A percentile compares a stretch with the other conserved stretches of the same genome.
Conservation (phyloP, 352 stramenopile genomes). For the Phytophthora pseudosyringae region DNA sequence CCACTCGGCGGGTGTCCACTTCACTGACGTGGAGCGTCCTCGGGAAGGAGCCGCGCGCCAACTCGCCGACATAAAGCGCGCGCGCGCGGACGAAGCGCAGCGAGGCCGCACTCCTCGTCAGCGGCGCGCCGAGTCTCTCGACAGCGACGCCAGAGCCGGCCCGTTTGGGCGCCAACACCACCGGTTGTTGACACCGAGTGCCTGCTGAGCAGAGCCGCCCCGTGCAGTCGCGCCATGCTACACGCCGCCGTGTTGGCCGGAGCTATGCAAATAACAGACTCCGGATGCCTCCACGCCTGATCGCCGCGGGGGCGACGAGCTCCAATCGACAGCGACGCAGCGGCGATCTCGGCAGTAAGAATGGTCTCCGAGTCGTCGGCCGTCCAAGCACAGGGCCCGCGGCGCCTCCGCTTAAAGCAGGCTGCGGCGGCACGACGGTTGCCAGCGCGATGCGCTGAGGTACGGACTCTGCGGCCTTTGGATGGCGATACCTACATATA, state of each 20-base stretch:
- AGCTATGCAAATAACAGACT: conserved; percentile 44
- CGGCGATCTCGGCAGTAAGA: conserved; percentile 24
- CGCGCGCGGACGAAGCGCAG: conserved; percentile 8
- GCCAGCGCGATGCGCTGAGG: conserved; percentile 16
- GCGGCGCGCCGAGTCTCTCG: conserved; percentile 25
- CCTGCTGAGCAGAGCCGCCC: conserved; percentile 19
- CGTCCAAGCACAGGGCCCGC: not conserved
- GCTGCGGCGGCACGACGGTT: not conserved
- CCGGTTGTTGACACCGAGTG: conserved; percentile 34
- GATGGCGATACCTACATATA: conserved; percentile 26
- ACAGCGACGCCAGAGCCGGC: conserved; percentile 25
- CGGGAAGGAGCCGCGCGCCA: conserved; percentile 9
- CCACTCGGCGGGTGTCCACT: conserved; percentile 25
- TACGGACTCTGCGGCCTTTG: conserved; percentile 19
- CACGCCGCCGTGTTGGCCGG: conserved; percentile 17
- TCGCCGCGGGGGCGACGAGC: not conserved
- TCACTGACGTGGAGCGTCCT: conserved; percentile 19
- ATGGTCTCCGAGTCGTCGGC: conserved; percentile 11
- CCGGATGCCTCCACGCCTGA: conserved; percentile 12
- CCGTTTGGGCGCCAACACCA: conserved; percentile 33
- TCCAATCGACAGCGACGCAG: conserved; percentile 17
- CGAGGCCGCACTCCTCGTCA: conserved; percentile 28
- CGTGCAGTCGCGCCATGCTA: conserved; percentile 25
- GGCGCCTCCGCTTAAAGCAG: not conserved
- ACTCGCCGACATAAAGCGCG: conserved; percentile 26